These are phyloP conservation scores for Kluyveromyces sp. DNA, from an alignment of 1,139 yeast species.

Conservation along the genomic window DNA sequence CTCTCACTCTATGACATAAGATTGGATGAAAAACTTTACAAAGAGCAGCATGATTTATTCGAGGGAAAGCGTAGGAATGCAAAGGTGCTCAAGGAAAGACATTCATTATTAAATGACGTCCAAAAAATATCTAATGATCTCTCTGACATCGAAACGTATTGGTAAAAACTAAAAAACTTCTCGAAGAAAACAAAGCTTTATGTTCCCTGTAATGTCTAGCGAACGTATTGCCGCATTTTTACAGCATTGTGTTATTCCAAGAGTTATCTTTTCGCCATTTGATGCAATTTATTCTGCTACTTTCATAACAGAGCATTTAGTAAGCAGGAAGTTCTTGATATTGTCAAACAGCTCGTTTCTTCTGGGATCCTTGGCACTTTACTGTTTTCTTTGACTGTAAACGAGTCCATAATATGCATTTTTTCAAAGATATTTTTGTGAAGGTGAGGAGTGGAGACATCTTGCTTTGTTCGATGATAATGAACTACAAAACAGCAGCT, in stretches of 20 bases:
- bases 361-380: slow-evolving; percentile 49
- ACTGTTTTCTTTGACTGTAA: slow-evolving; percentile 61
- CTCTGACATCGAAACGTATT: slow-evolving; percentile 29
- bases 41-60: slow-evolving; percentile 38
- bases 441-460: slow-evolving; percentile 30
- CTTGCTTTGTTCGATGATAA: slow-evolving; percentile 26
- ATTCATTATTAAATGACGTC: slow-evolving; percentile 14
- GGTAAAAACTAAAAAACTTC: slow-evolving; percentile 23
- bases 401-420: slow-evolving; percentile 80
- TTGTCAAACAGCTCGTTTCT: slow-evolving; percentile 46
- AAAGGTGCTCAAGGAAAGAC: slow-evolving; percentile 15
- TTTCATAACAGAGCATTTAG: slow-evolving; percentile 49
- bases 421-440: slow-evolving; percentile 50
- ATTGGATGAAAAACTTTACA: slow-evolving; percentile 46
- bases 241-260: slow-evolving; percentile 64
- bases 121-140: slow-evolving; percentile 27
- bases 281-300: slow-evolving; percentile 72
- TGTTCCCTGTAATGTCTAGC: slow-evolving; percentile 13
- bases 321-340: slow-evolving; percentile 33
- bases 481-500: slow-evolving; percentile 33
- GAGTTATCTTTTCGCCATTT: slow-evolving; percentile 70
- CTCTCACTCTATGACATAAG: slow-evolving; percentile 67
- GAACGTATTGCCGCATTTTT: slow-evolving; percentile 37
- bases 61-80: slow-evolving; percentile 28
- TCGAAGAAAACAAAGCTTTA: slow-evolving; percentile 28